Conservation (phyloP, 176 grass and related monocot genomes). For the Aegilops sharonensis region DNA sequence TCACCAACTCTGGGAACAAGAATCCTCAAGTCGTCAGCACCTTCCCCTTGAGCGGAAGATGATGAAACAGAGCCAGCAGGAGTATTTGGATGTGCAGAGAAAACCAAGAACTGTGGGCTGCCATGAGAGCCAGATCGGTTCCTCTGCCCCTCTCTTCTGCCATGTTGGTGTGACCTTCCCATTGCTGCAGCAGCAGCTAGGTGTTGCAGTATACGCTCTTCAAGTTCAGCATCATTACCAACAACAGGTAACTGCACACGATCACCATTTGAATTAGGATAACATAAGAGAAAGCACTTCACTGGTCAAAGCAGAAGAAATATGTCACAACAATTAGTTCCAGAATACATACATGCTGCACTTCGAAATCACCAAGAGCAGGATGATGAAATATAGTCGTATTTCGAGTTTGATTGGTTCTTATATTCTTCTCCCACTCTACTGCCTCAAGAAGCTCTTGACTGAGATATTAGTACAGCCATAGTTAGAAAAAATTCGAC, state of each 20-base stretch:
- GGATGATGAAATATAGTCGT: conserved; percentile 78
- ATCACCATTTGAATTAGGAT: conserved; percentile 11
- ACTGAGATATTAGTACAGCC: conserved; percentile 39
- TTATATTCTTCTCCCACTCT: conserved; percentile 63
- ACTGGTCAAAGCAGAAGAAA: background rate
- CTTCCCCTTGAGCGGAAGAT: conserved; percentile 38
- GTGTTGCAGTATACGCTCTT: conserved; percentile 85
- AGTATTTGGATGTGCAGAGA: conserved; percentile 44
- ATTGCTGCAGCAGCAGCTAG: conserved; percentile 69
- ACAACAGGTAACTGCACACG: conserved; percentile 60
- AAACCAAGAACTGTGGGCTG: conserved; percentile 57
- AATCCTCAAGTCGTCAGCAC: conserved; percentile 35
- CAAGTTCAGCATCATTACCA: conserved; percentile 73
- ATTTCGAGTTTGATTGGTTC: conserved; percentile 58
- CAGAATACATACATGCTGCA: conserved; percentile 64
- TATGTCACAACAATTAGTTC: conserved; percentile 2
- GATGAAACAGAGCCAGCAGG: conserved; percentile 41
- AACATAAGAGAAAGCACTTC: background rate
- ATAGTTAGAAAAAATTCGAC: conserved; percentile 22
- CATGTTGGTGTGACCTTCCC: conserved; percentile 64
- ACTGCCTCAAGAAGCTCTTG: conserved; percentile 83
- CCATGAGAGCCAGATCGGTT: conserved; percentile 50
- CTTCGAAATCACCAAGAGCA: conserved; percentile 72
- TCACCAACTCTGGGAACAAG: conserved; percentile 35
- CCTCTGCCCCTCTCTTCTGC: conserved; percentile 70